These are phyloP conservation scores for Keithomyces neogunnii DNA, from an alignment of 2,329 filamentous ascomycete genomes.

Conservation along the genomic window DNA sequence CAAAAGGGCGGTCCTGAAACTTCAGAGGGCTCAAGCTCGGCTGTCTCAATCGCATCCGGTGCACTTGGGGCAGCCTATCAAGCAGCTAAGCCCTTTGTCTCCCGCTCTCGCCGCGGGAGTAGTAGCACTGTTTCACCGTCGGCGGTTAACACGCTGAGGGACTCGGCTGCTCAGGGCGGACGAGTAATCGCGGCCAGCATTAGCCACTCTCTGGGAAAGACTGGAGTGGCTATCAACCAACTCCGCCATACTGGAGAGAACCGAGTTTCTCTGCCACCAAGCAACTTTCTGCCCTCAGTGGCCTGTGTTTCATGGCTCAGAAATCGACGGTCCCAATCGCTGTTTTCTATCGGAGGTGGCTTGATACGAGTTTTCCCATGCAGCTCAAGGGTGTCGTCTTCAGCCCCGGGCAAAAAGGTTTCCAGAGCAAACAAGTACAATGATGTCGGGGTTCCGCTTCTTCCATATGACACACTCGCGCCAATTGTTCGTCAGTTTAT, in stretches of 20 bases:
- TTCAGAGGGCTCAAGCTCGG: conserved; percentile 41
- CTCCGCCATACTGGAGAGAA: conserved; percentile 70
- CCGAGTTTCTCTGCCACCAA: conserved; percentile 58
- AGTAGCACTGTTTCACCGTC: conserved; percentile 21
- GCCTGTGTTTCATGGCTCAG: conserved; percentile 59
- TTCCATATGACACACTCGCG: conserved; percentile 52
- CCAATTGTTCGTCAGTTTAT: conserved; percentile 48
- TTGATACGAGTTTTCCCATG: conserved; percentile 57
- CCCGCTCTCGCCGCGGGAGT: conserved; percentile 44
- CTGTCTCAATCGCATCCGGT: conserved; percentile 62
- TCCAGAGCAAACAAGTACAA: conserved; percentile 50
- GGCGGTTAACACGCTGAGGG: conserved; percentile 39
- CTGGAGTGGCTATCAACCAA: conserved; percentile 60
- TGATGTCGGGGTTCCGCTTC: conserved; percentile 57
- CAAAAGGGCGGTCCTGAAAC: conserved; percentile 37
- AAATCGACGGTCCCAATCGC: conserved; percentile 50
- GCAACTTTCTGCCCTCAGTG: conserved; percentile 42
- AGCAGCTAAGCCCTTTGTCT: conserved; percentile 53
- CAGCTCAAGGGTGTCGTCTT: conserved; percentile 45
- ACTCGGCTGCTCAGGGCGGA: conserved; percentile 60
- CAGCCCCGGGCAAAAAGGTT: conserved; percentile 42
- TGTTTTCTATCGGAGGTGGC: conserved; percentile 59
- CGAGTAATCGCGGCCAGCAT: conserved; percentile 66
- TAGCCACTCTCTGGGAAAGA: conserved; percentile 65
- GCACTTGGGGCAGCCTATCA: conserved; percentile 63